Evolutionary conservation across 2,329 filamentous ascomycete genomes (phyloP), one percentile per base, ranked within the genome.

Genomic region (Westerdykella aurantiaca): DNA sequence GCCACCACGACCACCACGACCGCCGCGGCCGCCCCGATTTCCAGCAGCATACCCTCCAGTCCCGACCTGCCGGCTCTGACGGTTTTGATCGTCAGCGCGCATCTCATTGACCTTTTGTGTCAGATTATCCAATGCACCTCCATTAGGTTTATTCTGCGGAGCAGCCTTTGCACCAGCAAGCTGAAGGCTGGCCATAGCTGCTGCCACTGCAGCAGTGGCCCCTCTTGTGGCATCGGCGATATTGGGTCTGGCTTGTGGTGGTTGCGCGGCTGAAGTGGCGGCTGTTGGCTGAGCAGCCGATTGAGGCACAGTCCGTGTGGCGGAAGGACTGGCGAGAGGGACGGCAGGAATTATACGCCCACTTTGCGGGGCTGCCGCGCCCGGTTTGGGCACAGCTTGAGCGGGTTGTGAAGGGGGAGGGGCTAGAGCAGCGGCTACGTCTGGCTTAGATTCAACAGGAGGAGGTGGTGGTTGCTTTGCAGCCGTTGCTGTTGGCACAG

Each of bases 41-140:
- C 64, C 63, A 41, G 58, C 55, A 21, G 58, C 56, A 43, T 64
- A 70, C 23, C 69, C 69, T 47, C 69, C 68, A 31, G 64, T 56
- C 34, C 66, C 68, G 38, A 68, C 68, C 34, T 80, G 76, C 34
- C 75, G 69, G 17, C 69, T 64, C n/a, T 75, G 66, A 7, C 74
- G 72, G 16, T 72, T 71, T 38, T 72, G 68, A 6, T 72, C 70
- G 10, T 83, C 80, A 46, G 80, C 81, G 4, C 85, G 78, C 85
- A 90, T 88, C 58, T 88, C 85, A 46, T 85, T 82, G 29, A 90
- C 83, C 63, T 85, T 85, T 60, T 80, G 83, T 1, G 83, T 81
- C 46, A 90, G 64, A 52, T 88, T 88, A 51, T 89, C 85, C 60
- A 87, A 74, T 14, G 71, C 77, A 23, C 70, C 72, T 16, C 62